Conservation (phyloP, 345 rosid genomes). For the Aquilaria malaccensis region DNA sequence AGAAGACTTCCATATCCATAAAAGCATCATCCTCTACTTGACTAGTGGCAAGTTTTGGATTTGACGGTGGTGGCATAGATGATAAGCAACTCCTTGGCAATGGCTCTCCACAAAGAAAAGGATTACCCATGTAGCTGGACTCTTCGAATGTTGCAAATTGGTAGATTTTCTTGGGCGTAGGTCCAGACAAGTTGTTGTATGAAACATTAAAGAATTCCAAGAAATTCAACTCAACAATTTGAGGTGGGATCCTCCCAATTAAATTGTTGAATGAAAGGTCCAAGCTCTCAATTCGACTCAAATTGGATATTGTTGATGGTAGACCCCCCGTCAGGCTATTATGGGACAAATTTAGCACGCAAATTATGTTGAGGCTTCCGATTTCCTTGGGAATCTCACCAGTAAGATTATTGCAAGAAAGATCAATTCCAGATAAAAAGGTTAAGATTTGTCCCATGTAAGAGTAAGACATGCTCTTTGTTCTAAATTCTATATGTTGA, state of each 20-base stretch:
- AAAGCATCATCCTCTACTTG: background rate
- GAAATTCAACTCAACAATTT: conserved; percentile 2
- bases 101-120: conserved; percentile 23
- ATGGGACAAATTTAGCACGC: conserved; percentile 11
- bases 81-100: background rate
- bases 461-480: conserved; percentile 11
- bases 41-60: background rate
- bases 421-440: conserved; percentile 15
- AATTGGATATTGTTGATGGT: conserved; percentile 15
- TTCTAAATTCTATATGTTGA: conserved; percentile 6
- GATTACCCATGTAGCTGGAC: conserved; percentile 19
- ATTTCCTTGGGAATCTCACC: conserved; percentile 17
- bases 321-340: conserved; percentile 13
- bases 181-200: conserved; percentile 27
- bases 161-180: background rate
- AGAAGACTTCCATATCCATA: background rate
- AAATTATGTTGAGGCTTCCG: background rate
- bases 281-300: conserved; percentile 19
- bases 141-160: conserved; percentile 24
- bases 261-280: conserved; percentile 23
- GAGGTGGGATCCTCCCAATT: conserved; percentile 16
- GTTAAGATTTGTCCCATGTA: background rate
- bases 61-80: background rate
- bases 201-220: conserved; percentile 15
- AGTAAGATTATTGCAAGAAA: conserved; percentile 16